Evolutionary conservation across 495 filamentous ascomycete genomes (phyloP).

Genomic region (Cenococcum geophilum): DNA sequence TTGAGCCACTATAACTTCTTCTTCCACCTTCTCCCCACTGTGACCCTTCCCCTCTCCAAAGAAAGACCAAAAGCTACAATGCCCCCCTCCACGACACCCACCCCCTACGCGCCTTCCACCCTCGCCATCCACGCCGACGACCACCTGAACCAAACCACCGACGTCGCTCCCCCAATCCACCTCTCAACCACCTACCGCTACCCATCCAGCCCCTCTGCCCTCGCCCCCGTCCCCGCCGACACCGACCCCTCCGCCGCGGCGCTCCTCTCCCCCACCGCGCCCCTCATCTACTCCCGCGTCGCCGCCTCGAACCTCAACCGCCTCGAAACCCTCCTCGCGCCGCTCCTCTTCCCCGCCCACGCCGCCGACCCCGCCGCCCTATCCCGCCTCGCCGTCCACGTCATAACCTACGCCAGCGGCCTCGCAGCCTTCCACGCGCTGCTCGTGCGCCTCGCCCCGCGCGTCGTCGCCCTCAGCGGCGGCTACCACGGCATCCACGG

Average conservation of each 20-base stretch:
- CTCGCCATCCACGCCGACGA: slow-evolving; percentile 85
- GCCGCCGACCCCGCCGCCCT: background rate
- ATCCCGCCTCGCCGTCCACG: slow-evolving; percentile 45
- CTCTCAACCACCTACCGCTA: slow-evolving; percentile 87
- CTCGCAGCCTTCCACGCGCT: slow-evolving; percentile 82
- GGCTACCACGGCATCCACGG: slow-evolving; percentile 95
- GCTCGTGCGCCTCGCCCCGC: slow-evolving; percentile 69
- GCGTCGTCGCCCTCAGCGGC: slow-evolving; percentile 66
- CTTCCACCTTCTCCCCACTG: too few species aligned
- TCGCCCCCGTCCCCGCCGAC: slow-evolving; percentile 16
- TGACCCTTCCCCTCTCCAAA: too few species aligned
- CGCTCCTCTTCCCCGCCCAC: slow-evolving; percentile 52
- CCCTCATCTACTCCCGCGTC: slow-evolving; percentile 73
- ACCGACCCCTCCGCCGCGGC: slow-evolving; percentile 1
- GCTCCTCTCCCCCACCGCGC: slow-evolving; percentile 10
- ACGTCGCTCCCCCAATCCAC: slow-evolving; percentile 81
- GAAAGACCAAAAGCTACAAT: background rate
- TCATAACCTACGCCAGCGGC: slow-evolving; percentile 75
- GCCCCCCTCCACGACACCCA: slow-evolving; percentile 1
- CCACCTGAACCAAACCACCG: slow-evolving; percentile 58
- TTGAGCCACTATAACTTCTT: too few species aligned
- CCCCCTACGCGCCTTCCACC: slow-evolving; percentile 50
- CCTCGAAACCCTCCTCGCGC: slow-evolving; percentile 73
- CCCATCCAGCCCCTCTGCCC: slow-evolving; percentile 36
- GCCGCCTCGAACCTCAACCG: slow-evolving; percentile 69